A percentile compares a stretch with the other conserved stretches of the same genome.
Conservation (phyloP, 306 rosid species). For the Cucumis cinereus region DNA sequence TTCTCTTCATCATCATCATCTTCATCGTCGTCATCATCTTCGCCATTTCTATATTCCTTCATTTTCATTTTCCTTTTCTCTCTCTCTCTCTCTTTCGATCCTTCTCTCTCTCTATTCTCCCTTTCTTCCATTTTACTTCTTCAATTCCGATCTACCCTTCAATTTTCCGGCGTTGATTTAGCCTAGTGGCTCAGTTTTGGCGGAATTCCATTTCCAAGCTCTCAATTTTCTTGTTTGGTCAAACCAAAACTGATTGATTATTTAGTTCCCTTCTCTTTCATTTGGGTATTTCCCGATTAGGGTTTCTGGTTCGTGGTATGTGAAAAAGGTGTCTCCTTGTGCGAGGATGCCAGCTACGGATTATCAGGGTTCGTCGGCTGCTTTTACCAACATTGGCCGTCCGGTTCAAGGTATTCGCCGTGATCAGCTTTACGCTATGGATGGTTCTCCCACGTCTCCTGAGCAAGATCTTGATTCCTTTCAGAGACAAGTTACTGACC, state of each 20-base stretch:
- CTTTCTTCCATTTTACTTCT: background rate
- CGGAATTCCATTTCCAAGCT: background rate
- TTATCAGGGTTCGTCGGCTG: constrained; percentile 46
- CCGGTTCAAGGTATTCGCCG: constrained; percentile 19
- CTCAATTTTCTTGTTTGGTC: background rate
- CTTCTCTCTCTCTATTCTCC: background rate
- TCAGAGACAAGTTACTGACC: constrained; percentile 42
- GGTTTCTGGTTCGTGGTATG: background rate
- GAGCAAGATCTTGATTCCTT: constrained; percentile 47
- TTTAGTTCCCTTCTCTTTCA: background rate
- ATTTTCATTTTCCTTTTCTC: background rate
- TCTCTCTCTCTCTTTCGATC: background rate
- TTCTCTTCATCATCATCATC: background rate
- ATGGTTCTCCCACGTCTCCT: constrained; percentile 15
- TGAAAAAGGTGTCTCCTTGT: background rate
- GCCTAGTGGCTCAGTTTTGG: background rate
- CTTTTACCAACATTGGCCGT: constrained; percentile 1
- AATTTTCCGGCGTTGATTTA: background rate
- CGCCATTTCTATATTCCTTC: background rate
- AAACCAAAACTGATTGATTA: background rate
- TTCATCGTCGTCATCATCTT: background rate
- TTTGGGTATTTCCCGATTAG: background rate
- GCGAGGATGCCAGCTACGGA: constrained; percentile 63
- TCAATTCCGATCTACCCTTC: background rate
- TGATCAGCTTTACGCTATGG: constrained; percentile 39